Conservation (phyloP, 805 yeast species). For the Candida lessepsii region DNA sequence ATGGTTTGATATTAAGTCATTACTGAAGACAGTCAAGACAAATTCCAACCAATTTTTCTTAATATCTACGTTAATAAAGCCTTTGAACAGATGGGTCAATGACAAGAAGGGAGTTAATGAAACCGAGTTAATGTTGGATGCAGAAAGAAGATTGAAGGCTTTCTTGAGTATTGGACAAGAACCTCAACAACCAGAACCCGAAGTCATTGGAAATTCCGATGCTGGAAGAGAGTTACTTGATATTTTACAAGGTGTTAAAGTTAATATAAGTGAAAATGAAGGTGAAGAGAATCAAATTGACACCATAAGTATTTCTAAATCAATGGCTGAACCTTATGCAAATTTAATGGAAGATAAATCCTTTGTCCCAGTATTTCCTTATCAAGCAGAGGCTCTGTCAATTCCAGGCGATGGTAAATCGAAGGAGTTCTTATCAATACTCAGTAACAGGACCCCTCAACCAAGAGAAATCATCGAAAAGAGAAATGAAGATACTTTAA, state of each 20-base stretch:
- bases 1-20: slow-evolving; percentile 64
- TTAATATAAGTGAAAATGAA: slow-evolving; percentile 5
- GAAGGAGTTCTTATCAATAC: slow-evolving; percentile 43
- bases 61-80: slow-evolving; percentile 49
- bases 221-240: slow-evolving; percentile 78
- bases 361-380: slow-evolving; percentile 26
- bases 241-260: slow-evolving; percentile 45
- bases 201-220: slow-evolving; percentile 36
- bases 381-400: slow-evolving; percentile 18
- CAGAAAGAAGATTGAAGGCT: slow-evolving; percentile 63
- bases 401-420: slow-evolving; percentile 28
- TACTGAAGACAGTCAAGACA: slow-evolving; percentile 42
- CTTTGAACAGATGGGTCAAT: slow-evolving; percentile 54
- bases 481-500: slow-evolving; percentile 18
- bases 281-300: slow-evolving; percentile 3
- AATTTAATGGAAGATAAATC: slow-evolving; percentile 17
- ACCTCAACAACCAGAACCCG: slow-evolving; percentile 15
- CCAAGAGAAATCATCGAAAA: slow-evolving; percentile 2
- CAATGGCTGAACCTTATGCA: slow-evolving; percentile 19
- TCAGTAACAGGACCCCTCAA: slow-evolving; percentile 25
- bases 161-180: slow-evolving; percentile 55
- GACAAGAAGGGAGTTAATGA: slow-evolving; percentile 53
- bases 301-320: slow-evolving; percentile 16
- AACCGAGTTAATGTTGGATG: slow-evolving; percentile 57
- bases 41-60: slow-evolving; percentile 41